A percentile compares a stretch with the other conserved stretches of the same genome.
These are phyloP conservation scores for Solanum corneliomulleri DNA, from an alignment of 257 asterid species.

Conservation along the genomic window DNA sequence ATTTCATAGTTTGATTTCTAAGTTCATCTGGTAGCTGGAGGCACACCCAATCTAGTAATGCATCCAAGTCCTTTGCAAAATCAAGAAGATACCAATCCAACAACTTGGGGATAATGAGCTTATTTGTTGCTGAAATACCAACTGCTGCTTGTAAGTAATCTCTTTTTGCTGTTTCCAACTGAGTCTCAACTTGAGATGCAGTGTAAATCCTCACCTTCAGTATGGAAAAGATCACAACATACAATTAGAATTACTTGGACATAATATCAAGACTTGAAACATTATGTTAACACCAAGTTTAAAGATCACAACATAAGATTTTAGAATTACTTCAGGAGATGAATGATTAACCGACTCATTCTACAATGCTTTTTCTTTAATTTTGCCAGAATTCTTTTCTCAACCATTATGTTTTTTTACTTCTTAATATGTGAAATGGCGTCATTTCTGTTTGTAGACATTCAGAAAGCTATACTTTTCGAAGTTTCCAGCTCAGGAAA, in stretches of 20 bases:
- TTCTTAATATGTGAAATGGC: not conserved
- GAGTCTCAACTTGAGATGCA: slow-evolving; percentile 53
- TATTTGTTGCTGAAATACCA: slow-evolving; percentile 43
- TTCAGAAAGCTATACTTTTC: not conserved
- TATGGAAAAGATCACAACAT: not conserved
- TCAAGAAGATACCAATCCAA: slow-evolving; percentile 80
- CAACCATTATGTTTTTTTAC: not conserved
- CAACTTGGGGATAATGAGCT: slow-evolving; percentile 59
- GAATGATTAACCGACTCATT: not conserved
- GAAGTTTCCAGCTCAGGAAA: not conserved
- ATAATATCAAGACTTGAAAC: not conserved
- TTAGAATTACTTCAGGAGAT: not conserved
- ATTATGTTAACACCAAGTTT: not conserved
- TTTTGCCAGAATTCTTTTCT: not conserved
- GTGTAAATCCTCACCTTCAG: slow-evolving; percentile 62
- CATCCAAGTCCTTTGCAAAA: slow-evolving; percentile 69
- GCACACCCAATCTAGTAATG: slow-evolving; percentile 70
- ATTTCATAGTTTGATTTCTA: slow-evolving; percentile 30
- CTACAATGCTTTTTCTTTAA: not conserved
- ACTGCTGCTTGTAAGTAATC: slow-evolving; percentile 71
- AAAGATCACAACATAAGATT: not conserved
- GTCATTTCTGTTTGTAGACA: not conserved
- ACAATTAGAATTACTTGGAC: not conserved
- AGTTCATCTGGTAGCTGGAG: slow-evolving; percentile 62
- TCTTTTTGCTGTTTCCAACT: slow-evolving; percentile 59